These are phyloP conservation scores for Candida anglica DNA, from an alignment of 805 yeast species.

Conservation along the genomic window DNA sequence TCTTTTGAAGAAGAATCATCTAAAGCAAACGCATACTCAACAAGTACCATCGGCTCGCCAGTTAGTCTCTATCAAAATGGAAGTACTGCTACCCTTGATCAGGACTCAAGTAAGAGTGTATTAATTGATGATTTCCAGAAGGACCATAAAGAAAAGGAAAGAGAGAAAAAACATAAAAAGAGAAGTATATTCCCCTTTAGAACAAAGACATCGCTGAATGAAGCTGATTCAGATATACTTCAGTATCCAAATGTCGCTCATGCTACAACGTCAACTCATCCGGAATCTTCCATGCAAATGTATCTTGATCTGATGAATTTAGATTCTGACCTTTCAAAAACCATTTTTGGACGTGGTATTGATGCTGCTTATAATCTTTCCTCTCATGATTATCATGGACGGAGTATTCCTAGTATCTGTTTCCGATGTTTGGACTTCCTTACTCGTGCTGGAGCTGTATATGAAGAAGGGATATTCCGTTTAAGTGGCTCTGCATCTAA, in stretches of 20 bases:
- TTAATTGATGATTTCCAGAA: conserved; percentile 5
- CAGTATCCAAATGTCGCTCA: too few relatives aligned
- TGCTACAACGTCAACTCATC: too few relatives aligned
- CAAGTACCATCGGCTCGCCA: neutral
- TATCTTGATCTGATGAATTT: conserved; percentile 34
- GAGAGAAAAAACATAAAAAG: conserved; percentile 45
- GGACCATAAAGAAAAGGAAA: conserved; percentile 37
- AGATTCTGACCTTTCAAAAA: conserved; percentile 30
- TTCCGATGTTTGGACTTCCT: conserved; percentile 71
- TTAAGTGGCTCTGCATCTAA: conserved; percentile 83
- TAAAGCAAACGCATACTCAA: neutral
- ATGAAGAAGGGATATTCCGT: conserved; percentile 88
- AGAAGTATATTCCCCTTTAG: conserved; percentile 60
- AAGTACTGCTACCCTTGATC: conserved; percentile 4
- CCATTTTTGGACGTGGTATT: conserved; percentile 65
- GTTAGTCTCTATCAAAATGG: neutral
- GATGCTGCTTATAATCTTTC: conserved; percentile 50
- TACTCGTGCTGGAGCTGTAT: conserved; percentile 61
- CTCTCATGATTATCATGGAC: conserved; percentile 40
- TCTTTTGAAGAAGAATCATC: neutral
- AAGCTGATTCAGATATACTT: too few relatives aligned
- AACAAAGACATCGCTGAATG: conserved; percentile 23
- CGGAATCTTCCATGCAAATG: conserved; percentile 20
- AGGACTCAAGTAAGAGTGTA: conserved; percentile 5
- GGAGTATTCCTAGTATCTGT: conserved; percentile 68